Evolutionary conservation across 2,329 filamentous ascomycete genomes (phyloP).

Genomic region (Cylindrodendrum hubeiense): DNA sequence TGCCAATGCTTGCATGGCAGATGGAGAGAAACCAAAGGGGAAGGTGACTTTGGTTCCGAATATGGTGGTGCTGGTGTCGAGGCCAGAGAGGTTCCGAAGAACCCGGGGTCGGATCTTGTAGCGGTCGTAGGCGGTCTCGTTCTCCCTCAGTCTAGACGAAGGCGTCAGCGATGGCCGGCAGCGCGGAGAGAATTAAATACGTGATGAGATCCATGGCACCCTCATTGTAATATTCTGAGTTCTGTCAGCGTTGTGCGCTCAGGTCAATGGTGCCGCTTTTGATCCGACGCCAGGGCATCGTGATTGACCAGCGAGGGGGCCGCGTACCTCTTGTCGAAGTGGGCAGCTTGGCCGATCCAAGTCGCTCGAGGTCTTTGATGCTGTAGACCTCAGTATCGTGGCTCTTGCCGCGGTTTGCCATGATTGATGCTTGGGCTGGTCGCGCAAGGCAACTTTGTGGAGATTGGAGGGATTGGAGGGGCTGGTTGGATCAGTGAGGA

Average conservation of each 20-base stretch:
- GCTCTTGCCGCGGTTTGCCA: slow-evolving; percentile 23
- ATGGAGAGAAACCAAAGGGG: slow-evolving; percentile 24
- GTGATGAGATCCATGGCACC: slow-evolving; percentile 21
- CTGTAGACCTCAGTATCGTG: slow-evolving; percentile 18
- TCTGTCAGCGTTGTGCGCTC: background rate
- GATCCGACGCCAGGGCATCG: background rate
- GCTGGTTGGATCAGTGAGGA: no score
- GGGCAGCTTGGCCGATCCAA: slow-evolving; percentile 17
- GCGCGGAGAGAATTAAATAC: background rate
- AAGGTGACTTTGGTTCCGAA: slow-evolving; percentile 21
- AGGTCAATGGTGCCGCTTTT: background rate
- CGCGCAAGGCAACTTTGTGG: no score
- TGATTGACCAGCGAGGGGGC: background rate
- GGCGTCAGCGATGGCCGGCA: background rate
- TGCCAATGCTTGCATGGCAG: slow-evolving; percentile 22
- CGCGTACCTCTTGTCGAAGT: slow-evolving; percentile 20
- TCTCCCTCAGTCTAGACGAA: slow-evolving; percentile 18
- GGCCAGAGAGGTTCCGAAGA: slow-evolving; percentile 14
- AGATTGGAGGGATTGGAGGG: no score
- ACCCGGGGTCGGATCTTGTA: slow-evolving; percentile 26
- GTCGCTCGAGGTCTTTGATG: slow-evolving; percentile 23
- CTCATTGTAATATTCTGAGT: slow-evolving; percentile 15
- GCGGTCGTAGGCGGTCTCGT: slow-evolving; percentile 22
- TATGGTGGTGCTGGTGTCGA: slow-evolving; percentile 21
- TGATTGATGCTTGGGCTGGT: background rate